Evolutionary conservation across 164 flowering plant species (phyloP), one percentile per base, ranked within the genome.

Genomic region (Berberis vulgaris): DNA sequence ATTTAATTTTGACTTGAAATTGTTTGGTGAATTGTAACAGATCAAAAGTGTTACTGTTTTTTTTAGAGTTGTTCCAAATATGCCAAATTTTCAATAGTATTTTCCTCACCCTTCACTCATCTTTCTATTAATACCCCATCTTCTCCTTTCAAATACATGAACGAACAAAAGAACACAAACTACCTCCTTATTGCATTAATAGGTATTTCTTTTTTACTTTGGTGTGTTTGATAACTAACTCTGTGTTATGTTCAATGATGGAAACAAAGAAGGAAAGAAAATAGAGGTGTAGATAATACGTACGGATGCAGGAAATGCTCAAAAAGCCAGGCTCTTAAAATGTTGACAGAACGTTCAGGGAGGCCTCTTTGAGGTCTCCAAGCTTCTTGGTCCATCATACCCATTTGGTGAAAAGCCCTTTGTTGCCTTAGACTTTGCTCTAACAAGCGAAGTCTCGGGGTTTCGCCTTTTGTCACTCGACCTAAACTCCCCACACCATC

Each of bases 261-360:
- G 26, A 26, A 26, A 26, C 26, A 26, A 26, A 26, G 26, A 26
- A 26, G 26, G 26, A 26, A 26, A 26, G 26, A 26, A 26, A 40
- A 57, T 12, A 57, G 60, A 64, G 49, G 41, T 11, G 61, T 67
- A 50, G 54, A 5, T 50, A 52, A 4, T 52, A 52, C 97, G 66
- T 88, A 95, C 99, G 97, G 99, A 65, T 95, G 90, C 61, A 95
- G 88, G 74, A 95, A 95, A 77, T 95, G 99, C 70, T 95, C 99
- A 49, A 95, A 95, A 70, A 95, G 99, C 98, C 99, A 95, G 45
- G 99, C 86, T 69, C 99, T 80, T 61, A 95, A 71, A 68, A 91
- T 83, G 78, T 85, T 89, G 81, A 91, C 97, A 47, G 98, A 91
- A 11, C 96, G 80, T 60, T 95, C 99, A 12, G 98, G 99, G 72